A percentile compares a stretch with the other conserved stretches of the same genome.
These are phyloP conservation scores for Aspergillus uvarum DNA, from an alignment of 2,329 filamentous ascomycete genomes.

Conservation along the genomic window DNA sequence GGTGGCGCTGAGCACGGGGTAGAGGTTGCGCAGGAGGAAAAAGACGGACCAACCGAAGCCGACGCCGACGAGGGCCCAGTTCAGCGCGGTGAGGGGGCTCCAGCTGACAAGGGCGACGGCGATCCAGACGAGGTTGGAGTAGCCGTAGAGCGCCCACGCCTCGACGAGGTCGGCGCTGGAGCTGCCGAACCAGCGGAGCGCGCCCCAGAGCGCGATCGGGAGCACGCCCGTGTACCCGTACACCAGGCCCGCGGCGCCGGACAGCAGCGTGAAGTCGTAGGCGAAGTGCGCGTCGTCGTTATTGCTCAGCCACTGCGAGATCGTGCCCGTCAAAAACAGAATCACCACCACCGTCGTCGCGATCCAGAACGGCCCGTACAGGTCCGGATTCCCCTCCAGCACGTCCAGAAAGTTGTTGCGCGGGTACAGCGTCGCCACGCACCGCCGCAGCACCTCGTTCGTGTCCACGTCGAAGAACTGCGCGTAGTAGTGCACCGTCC, in stretches of 20 bases:
- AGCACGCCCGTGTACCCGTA: conserved; percentile 94
- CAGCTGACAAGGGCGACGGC: conserved; percentile 88
- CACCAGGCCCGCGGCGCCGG: conserved; percentile 84
- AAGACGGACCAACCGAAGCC: conserved; percentile 80
- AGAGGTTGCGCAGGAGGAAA: conserved; percentile 82
- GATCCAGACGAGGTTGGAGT: conserved; percentile 96
- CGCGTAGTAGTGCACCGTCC: conserved; percentile 89
- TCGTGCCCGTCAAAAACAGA: conserved; percentile 90
- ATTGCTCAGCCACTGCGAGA: conserved; percentile 80
- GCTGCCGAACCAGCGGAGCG: conserved; percentile 91
- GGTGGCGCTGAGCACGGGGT: conserved; percentile 87
- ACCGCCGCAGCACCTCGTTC: conserved; percentile 79
- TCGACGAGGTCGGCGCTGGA: conserved; percentile 91
- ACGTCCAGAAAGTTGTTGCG: conserved; percentile 95
- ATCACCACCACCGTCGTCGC: conserved; percentile 96
- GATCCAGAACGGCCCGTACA: conserved; percentile 98
- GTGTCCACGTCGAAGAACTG: conserved; percentile 99
- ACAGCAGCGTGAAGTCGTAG: conserved; percentile 88
- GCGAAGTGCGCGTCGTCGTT: conserved; percentile 70
- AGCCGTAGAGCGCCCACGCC: conserved; percentile 93
- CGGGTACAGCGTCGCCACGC: conserved; percentile 84
- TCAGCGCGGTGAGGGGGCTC: conserved; percentile 80
- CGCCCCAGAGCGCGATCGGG: conserved; percentile 80
- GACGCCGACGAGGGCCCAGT: conserved; percentile 89
- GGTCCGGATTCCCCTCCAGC: conserved; percentile 90